Base-by-base conservation (phyloP, 208 protist species). In the Leptomonas seymouri region DNA sequence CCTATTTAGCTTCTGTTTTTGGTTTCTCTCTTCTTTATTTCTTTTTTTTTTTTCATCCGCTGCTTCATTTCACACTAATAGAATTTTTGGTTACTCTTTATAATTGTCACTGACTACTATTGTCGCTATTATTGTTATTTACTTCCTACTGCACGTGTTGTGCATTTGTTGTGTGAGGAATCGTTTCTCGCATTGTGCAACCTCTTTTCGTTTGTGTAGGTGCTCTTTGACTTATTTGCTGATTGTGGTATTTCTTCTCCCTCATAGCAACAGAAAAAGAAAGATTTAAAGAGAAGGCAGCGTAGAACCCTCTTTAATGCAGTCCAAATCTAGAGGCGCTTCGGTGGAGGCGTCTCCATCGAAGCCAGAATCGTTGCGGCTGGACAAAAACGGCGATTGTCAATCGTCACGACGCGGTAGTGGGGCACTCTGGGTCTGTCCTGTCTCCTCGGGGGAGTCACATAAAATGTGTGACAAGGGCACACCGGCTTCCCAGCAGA, bases 41-140 rank as follows among this genome's bases (percentile, higher is more conserved):
- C 31, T 23, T n/a, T 50, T 1, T 55, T 66, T 66, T 66, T 39
- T 63, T 45, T 54, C 58, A 49, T 66, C 44, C n/a, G n/a, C n/a
- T n/a, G n/a, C n/a, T n/a, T n/a, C n/a, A n/a, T n/a, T n/a, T n/a
- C n/a, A n/a, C n/a, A n/a, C n/a, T n/a, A n/a, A n/a, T n/a, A n/a
- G n/a, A n/a, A n/a, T n/a, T n/a, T n/a, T n/a, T n/a, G n/a, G n/a
- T n/a, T n/a, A n/a, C n/a, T n/a, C n/a, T n/a, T n/a, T n/a, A n/a
- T n/a, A n/a, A n/a, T n/a, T n/a, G n/a, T n/a, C n/a, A n/a, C n/a
- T n/a, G n/a, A n/a, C n/a, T n/a, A n/a, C n/a, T n/a, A n/a, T n/a
- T n/a, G n/a, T n/a, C n/a, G n/a, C n/a, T n/a, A n/a, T n/a, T n/a
- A n/a, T n/a, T n/a, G n/a, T 67, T 45, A 14, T 39, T 28, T 3